A percentile compares a stretch with the other conserved stretches of the same genome.
phyloP scores from a whole-genome alignment of 2,329 filamentous ascomycete genomes.

The Fusarium coffeatum region DNA sequence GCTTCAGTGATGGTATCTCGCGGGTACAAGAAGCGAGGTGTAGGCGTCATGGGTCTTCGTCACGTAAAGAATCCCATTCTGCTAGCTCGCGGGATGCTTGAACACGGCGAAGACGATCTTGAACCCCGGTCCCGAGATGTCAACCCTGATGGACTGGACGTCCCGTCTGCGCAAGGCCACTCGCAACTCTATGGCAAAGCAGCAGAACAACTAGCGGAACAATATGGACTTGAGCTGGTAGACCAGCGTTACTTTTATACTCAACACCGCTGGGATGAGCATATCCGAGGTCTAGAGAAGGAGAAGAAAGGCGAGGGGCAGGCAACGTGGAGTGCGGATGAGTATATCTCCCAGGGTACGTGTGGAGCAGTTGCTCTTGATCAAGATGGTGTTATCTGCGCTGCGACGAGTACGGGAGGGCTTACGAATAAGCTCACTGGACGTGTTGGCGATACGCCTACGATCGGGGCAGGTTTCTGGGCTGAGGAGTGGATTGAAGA shows the following conservation, averaged over 20 bases:
- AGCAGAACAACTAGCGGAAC: constrained; percentile 74
- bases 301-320: constrained; percentile 56
- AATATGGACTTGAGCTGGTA: constrained; percentile 78
- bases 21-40: constrained; percentile 78
- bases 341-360: constrained; percentile 85
- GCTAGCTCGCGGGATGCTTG: constrained; percentile 76
- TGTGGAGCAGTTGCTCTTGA: constrained; percentile 87
- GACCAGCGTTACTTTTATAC: constrained; percentile 82
- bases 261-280: constrained; percentile 81
- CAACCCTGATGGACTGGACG: constrained; percentile 48
- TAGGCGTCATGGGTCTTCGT: constrained; percentile 78
- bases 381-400: constrained; percentile 76
- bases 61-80: constrained; percentile 83
- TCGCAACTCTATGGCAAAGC: constrained; percentile 74
- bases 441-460: constrained; percentile 86
- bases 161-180: constrained; percentile 74
- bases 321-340: constrained; percentile 68
- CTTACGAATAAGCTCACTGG: constrained; percentile 91
- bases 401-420: constrained; percentile 77
- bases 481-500: constrained; percentile 81
- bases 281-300: constrained; percentile 68
- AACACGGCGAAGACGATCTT: constrained; percentile 72
- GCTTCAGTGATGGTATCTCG: constrained; percentile 86
- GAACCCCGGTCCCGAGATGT: constrained; percentile 48
- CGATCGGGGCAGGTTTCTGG: constrained; percentile 88